A percentile compares a stretch with the other conserved stretches of the same genome.
These are phyloP conservation scores for Dioscorea alata DNA, from an alignment of 106 monocot species.

Conservation along the genomic window DNA sequence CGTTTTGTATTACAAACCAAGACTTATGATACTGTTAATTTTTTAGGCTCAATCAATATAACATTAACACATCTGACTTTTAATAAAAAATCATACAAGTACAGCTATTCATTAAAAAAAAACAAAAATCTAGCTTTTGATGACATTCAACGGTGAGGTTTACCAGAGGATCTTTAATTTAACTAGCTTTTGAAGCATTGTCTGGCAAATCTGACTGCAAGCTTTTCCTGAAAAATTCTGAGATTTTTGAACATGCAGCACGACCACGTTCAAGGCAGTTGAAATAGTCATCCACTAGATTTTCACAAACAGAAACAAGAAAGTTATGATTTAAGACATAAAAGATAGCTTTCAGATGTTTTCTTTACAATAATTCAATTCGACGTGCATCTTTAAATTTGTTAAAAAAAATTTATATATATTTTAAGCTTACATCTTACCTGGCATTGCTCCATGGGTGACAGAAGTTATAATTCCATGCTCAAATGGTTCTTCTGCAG, in stretches of 20 bases:
- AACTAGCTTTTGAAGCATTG: constrained; percentile 12
- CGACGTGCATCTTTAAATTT: neutral
- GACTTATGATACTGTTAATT: no score
- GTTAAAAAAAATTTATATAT: no score
- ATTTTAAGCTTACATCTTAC: constrained; percentile 23
- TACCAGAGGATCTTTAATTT: neutral
- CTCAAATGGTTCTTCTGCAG: constrained; percentile 50
- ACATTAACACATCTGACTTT: no score
- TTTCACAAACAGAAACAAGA: neutral
- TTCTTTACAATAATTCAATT: neutral
- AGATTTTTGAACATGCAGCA: constrained; percentile 74
- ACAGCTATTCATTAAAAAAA: no score
- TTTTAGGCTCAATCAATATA: no score
- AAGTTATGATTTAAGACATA: neutral
- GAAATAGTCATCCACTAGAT: constrained; percentile 52
- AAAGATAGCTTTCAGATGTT: neutral
- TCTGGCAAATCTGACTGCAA: constrained; percentile 27
- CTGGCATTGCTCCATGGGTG: constrained; percentile 73
- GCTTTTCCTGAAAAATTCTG: constrained; percentile 75
- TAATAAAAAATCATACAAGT: no score
- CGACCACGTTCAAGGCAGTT: constrained; percentile 60
- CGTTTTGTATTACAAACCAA: no score
- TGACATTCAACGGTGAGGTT: neutral
- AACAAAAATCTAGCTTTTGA: no score
- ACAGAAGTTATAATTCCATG: constrained; percentile 81